Conservation (phyloP, 345 rosid species). For the Iberis pinnata region DNA sequence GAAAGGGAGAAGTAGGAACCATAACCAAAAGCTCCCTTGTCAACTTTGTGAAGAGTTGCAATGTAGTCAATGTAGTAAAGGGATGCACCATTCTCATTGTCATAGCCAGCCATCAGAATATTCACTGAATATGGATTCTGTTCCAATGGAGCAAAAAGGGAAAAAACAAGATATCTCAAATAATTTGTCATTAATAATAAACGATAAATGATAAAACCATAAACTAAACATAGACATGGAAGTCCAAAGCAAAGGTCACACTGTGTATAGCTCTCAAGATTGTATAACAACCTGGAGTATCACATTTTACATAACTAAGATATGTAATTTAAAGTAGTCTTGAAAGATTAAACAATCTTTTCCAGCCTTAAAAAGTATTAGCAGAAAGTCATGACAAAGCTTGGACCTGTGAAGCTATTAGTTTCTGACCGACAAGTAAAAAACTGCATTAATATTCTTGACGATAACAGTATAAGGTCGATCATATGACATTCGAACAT, state of each 20-base stretch:
- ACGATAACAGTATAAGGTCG: too few relatives aligned
- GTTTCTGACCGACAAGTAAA: too few relatives aligned
- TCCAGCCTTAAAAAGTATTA: too few relatives aligned
- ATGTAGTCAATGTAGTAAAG: slow-evolving; percentile 55
- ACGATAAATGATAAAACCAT: too few relatives aligned
- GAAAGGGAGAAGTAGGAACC: slow-evolving; percentile 85
- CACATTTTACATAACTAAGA: too few relatives aligned
- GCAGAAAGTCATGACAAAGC: too few relatives aligned
- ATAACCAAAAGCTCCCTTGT: slow-evolving; percentile 91
- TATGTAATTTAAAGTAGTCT: too few relatives aligned
- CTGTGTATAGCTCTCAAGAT: neutral
- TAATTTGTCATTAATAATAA: neutral
- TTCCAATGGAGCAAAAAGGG: slow-evolving; percentile 3
- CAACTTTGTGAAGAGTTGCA: slow-evolving; percentile 18
- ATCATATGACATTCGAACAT: too few relatives aligned
- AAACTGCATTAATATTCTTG: too few relatives aligned
- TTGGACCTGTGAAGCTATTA: too few relatives aligned
- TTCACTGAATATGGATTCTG: slow-evolving; percentile 89
- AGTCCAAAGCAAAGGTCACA: neutral
- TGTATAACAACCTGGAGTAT: neutral
- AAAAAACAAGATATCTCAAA: neutral
- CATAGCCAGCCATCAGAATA: slow-evolving; percentile 85
- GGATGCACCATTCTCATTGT: slow-evolving; percentile 82
- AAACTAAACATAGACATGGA: neutral
- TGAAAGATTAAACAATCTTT: too few relatives aligned